Percentiles rank a stretch among this genome's conserved stretches.
Evolutionary conservation across 345 rosid genomes (phyloP).

Genomic region (Eucalyptus coolabah): DNA sequence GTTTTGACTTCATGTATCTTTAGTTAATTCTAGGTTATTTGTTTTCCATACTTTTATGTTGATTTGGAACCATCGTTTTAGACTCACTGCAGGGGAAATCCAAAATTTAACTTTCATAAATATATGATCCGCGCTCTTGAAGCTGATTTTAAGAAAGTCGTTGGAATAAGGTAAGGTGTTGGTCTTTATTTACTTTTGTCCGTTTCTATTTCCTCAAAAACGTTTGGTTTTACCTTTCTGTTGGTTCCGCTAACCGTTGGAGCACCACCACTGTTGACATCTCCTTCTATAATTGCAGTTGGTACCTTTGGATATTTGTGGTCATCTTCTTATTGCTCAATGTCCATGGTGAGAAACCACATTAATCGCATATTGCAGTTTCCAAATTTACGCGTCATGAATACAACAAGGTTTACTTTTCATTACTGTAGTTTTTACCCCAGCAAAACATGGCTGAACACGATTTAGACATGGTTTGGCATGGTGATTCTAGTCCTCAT

Average conservation of each 20-base stretch:
- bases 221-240: neutral
- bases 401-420: neutral
- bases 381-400: neutral
- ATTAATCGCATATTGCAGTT: neutral
- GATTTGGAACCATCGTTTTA: neutral
- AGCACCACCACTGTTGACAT: neutral
- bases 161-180: constrained; percentile 64
- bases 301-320: constrained; percentile 93
- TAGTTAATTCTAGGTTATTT: neutral
- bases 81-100: constrained; percentile 80
- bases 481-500: neutral
- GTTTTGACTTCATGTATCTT: neutral
- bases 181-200: neutral
- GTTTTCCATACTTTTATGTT: neutral
- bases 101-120: constrained; percentile 67
- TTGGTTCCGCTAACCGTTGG: neutral
- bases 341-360: constrained; percentile 31
- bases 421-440: neutral
- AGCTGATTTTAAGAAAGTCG: constrained; percentile 91
- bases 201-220: neutral
- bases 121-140: constrained; percentile 87
- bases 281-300: constrained; percentile 25
- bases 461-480: neutral
- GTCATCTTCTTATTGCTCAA: constrained; percentile 69
- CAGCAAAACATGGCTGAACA: neutral